These are phyloP conservation scores for Terana coerulea DNA, from an alignment of 768 basidiomycete genomes.

Conservation along the genomic window DNA sequence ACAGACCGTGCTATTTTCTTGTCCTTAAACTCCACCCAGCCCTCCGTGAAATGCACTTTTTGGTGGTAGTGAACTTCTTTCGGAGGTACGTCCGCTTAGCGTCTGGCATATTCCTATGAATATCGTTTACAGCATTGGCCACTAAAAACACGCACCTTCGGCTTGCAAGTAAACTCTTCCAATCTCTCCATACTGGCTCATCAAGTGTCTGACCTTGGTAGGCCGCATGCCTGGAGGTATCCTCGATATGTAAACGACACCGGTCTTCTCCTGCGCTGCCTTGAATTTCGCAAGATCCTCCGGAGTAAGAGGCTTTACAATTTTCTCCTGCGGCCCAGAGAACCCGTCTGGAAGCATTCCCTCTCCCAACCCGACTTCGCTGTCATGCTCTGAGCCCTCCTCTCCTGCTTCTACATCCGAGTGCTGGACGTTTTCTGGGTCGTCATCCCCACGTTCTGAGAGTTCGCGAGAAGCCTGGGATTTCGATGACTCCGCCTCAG, in stretches of 20 bases:
- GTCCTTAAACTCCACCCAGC: slow-evolving; percentile 98
- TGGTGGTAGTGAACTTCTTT: slow-evolving; percentile 75
- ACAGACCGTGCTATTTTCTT: slow-evolving; percentile 87
- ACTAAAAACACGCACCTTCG: slow-evolving; percentile 57
- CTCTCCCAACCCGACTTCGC: slow-evolving; percentile 29
- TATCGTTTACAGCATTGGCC: background rate
- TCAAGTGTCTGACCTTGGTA: slow-evolving; percentile 89
- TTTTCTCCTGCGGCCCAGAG: slow-evolving; percentile 50
- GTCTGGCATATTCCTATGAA: slow-evolving; percentile 40
- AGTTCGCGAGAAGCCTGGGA: slow-evolving; percentile 3
- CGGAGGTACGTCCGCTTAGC: slow-evolving; percentile 85
- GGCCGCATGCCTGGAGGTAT: slow-evolving; percentile 99
- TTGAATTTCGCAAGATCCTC: slow-evolving; percentile 76
- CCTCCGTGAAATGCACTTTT: slow-evolving; percentile 91
- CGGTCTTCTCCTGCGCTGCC: slow-evolving; percentile 69
- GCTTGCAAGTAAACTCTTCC: slow-evolving; percentile 91
- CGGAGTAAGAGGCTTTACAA: slow-evolving; percentile 68
- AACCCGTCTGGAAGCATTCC: slow-evolving; percentile 62
- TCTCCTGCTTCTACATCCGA: slow-evolving; percentile 22
- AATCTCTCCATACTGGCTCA: slow-evolving; percentile 86
- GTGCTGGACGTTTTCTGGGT: background rate
- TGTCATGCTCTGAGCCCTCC: slow-evolving; percentile 22
- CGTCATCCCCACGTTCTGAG: background rate
- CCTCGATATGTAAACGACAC: slow-evolving; percentile 91
- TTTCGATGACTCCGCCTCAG: slow-evolving; percentile 19